These are phyloP conservation scores for Magnolia changhungtana DNA, from an alignment of 164 flowering plant species.

Conservation along the genomic window DNA sequence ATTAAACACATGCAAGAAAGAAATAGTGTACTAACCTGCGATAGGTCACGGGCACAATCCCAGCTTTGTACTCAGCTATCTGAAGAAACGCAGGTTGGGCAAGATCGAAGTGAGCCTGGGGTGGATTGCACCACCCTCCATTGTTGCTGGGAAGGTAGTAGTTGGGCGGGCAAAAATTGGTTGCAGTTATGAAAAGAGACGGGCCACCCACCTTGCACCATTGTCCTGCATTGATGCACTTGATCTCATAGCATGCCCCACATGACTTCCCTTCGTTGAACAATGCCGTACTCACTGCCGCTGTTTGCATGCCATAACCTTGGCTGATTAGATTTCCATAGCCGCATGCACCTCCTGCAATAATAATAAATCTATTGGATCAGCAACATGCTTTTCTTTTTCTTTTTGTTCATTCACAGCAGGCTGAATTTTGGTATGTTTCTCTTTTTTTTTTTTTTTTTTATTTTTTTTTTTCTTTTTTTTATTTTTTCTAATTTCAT, in stretches of 20 bases:
- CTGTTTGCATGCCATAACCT: slow-evolving; percentile 55
- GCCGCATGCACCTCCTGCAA: slow-evolving; percentile 74
- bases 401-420: too few species aligned
- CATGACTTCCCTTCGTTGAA: slow-evolving; percentile 57
- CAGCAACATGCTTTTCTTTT: too few species aligned
- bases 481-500: too few species aligned
- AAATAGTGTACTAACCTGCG: slow-evolving; percentile 20
- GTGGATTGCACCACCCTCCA: slow-evolving; percentile 84
- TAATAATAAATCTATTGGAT: too few species aligned
- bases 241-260: slow-evolving; percentile 71
- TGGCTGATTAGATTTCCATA: slow-evolving; percentile 35
- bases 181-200: slow-evolving; percentile 54
- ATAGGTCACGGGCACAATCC: slow-evolving; percentile 54
- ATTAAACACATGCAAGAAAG: too few species aligned
- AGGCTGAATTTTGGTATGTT: too few species aligned
- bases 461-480: too few species aligned
- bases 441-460: too few species aligned
- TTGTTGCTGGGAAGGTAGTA: slow-evolving; percentile 24
- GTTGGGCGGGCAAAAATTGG: slow-evolving; percentile 73
- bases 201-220: slow-evolving; percentile 62
- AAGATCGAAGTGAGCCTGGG: slow-evolving; percentile 61
- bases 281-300: slow-evolving; percentile 56
- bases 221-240: slow-evolving; percentile 39
- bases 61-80: slow-evolving; percentile 54
- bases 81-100: slow-evolving; percentile 51